A percentile compares a stretch with the other conserved stretches of the same genome.
Evolutionary conservation across 2,329 filamentous ascomycete species (phyloP).

Genomic region (Apiospora koreana): DNA sequence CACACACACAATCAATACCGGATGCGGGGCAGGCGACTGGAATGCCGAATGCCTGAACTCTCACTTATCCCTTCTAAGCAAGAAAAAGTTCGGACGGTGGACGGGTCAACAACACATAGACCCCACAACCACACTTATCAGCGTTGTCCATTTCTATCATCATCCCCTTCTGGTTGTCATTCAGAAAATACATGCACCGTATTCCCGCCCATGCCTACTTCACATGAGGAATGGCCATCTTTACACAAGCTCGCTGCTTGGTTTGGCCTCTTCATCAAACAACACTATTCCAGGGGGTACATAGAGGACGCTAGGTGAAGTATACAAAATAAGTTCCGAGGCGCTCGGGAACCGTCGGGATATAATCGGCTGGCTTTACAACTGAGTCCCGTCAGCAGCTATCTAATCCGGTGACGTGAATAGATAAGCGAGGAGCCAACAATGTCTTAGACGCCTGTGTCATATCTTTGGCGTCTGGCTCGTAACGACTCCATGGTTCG

Average conservation of each 20-base stretch:
- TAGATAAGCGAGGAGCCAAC: neutral
- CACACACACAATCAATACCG: neutral
- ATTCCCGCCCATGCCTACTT: neutral
- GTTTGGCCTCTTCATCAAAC: neutral
- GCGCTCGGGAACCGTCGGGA: neutral
- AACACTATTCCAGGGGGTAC: neutral
- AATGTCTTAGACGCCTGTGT: neutral
- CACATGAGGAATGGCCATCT: neutral
- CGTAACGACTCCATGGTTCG: too few species aligned
- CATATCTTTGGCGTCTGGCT: neutral
- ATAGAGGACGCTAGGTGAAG: neutral
- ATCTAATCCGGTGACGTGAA: neutral
- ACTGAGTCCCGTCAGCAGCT: neutral
- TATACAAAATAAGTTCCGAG: neutral
- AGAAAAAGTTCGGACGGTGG: neutral
- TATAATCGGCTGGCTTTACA: neutral
- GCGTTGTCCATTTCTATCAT: neutral
- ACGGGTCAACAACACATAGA: neutral
- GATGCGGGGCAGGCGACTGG: conserved; percentile 4
- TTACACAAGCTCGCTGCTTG: neutral
- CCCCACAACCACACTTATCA: neutral
- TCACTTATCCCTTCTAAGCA: neutral
- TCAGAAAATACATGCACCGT: neutral
- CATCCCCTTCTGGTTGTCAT: neutral
- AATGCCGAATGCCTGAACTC: neutral